Conservation (phyloP, 768 basidiomycete genomes). For the Agaricus subrufescens region DNA sequence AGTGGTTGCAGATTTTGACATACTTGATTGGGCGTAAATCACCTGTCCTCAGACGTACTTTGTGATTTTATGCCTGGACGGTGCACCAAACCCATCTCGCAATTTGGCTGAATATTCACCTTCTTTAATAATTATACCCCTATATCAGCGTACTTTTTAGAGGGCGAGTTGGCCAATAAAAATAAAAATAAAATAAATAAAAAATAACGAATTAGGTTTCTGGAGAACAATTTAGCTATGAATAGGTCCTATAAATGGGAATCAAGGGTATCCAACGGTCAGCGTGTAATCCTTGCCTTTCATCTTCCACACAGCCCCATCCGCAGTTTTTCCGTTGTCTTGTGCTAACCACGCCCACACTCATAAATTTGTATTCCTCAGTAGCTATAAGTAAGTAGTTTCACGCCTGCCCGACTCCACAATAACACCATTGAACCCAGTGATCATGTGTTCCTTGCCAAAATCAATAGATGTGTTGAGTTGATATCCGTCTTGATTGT, state of each 20-base stretch:
- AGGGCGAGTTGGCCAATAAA: too few relatives aligned
- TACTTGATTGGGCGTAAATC: too few relatives aligned
- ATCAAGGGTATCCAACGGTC: background rate
- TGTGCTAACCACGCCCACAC: background rate
- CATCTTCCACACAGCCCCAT: background rate
- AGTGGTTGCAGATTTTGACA: too few relatives aligned
- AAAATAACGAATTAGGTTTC: too few relatives aligned
- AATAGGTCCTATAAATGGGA: background rate
- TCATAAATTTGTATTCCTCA: constrained; percentile 11
- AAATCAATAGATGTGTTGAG: constrained; percentile 33
- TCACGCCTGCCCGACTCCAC: constrained; percentile 37
- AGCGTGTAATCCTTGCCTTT: background rate
- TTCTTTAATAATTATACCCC: too few relatives aligned
- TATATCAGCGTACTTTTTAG: too few relatives aligned
- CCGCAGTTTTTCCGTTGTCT: background rate
- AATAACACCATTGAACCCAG: constrained; percentile 28
- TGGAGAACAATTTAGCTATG: background rate
- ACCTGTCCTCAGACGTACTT: too few relatives aligned
- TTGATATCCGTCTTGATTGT: too few relatives aligned
- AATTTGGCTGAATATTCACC: too few relatives aligned
- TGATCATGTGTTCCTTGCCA: constrained; percentile 33
- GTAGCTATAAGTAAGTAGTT: constrained; percentile 26
- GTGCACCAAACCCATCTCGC: too few relatives aligned
- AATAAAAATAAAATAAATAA: too few relatives aligned
- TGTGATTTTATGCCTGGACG: too few relatives aligned